A percentile compares a stretch with the other conserved stretches of the same genome.
phyloP scores from a whole-genome alignment of 495 filamentous ascomycete genomes.

The Xylaria flabelliformis region DNA sequence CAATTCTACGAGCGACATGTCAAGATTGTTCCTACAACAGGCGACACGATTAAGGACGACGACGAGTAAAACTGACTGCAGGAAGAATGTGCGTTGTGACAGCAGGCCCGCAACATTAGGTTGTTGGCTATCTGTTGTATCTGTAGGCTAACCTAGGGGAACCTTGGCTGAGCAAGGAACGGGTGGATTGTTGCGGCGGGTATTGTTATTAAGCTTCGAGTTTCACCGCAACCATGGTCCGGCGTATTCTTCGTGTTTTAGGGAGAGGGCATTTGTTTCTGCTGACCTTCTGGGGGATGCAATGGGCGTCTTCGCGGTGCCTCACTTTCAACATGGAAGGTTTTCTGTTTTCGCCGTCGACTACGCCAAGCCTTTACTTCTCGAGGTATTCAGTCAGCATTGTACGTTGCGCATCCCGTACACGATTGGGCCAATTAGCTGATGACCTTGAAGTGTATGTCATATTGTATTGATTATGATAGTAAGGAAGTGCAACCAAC shows the following conservation, averaged over 20 bases:
- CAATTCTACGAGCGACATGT: conserved; percentile 67
- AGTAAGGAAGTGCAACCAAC: neutral
- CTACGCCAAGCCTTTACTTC: neutral
- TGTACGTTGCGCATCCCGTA: conserved; percentile 1
- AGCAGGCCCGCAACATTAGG: neutral
- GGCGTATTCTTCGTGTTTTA: neutral
- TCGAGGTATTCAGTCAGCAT: neutral
- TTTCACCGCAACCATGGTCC: conserved; percentile 3
- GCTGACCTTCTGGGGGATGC: neutral
- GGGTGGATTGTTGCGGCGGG: neutral
- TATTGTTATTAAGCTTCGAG: conserved; percentile 1
- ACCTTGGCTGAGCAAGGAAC: neutral
- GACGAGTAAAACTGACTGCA: conserved; percentile 20
- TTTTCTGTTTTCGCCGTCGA: neutral
- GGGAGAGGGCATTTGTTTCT: neutral
- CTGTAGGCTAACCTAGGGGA: neutral
- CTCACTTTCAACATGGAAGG: neutral
- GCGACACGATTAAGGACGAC: conserved; percentile 26
- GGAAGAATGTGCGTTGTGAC: neutral
- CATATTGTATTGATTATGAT: neutral
- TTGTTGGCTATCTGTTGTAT: neutral
- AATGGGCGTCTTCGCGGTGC: neutral
- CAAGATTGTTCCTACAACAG: conserved; percentile 46
- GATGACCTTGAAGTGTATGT: neutral
- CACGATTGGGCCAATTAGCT: neutral